A percentile compares a stretch with the other conserved stretches of the same genome.
phyloP scores from a whole-genome alignment of 345 rosid species.

The Lepidium didymum region DNA sequence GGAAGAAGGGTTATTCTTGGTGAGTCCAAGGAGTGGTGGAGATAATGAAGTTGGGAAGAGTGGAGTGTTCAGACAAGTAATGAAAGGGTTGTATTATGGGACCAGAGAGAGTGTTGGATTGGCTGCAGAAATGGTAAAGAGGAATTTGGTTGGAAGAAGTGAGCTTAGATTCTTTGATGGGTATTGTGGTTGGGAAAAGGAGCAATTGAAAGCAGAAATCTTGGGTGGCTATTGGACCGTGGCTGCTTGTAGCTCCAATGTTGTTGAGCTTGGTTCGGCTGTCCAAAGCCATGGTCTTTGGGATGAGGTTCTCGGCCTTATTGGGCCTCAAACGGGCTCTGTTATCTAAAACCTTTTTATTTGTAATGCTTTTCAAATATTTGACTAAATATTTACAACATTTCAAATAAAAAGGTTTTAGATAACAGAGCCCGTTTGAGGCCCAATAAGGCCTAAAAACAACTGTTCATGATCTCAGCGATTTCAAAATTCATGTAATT shows the following conservation, averaged over 20 bases:
- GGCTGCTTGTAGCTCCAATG: conserved; percentile 70
- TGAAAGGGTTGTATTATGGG: conserved; percentile 75
- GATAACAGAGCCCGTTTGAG: conserved; percentile 39
- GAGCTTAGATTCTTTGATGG: conserved; percentile 91
- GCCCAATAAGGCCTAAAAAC: conserved; percentile 62
- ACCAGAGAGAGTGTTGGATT: conserved; percentile 69
- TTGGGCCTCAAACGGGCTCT: conserved; percentile 51
- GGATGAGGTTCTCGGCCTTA: conserved; percentile 66
- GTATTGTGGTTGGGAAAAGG: conserved; percentile 75
- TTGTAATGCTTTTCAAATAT: not conserved
- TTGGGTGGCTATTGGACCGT: conserved; percentile 78
- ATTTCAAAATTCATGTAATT: too few relatives aligned
- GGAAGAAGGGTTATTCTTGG: conserved; percentile 68
- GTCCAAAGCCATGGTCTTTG: conserved; percentile 49
- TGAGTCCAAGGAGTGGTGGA: conserved; percentile 36
- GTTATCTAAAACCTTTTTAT: conserved; percentile 4
- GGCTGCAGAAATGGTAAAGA: conserved; percentile 80
- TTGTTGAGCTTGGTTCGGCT: conserved; percentile 47
- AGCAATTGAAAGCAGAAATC: conserved; percentile 72
- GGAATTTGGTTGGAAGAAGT: conserved; percentile 49
- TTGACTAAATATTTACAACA: too few relatives aligned
- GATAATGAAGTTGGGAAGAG: conserved; percentile 41
- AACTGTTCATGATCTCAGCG: too few relatives aligned
- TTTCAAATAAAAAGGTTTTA: not conserved
- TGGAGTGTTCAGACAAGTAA: conserved; percentile 61